Evolutionary conservation across 495 filamentous ascomycete genomes (phyloP), one percentile per base, ranked within the genome.

Genomic region (Xylaria telfairii): DNA sequence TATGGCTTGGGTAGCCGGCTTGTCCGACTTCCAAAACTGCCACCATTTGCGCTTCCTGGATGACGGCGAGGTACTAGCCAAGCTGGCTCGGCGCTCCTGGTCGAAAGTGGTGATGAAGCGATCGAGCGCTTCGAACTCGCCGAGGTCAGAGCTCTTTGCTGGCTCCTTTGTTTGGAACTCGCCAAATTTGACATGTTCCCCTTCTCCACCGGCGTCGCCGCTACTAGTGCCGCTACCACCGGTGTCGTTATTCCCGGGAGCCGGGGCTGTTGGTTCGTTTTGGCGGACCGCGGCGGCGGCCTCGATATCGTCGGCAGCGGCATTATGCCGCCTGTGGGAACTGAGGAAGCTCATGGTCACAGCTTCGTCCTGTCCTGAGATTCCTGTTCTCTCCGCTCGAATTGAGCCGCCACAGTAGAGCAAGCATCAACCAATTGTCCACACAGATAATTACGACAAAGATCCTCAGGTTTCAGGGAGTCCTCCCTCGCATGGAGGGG

Each of bases 41-140:
- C 85, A 84, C 78, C 82, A 74, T 67, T 81, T 79, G 72, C 83
- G 80, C 34, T 73, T 81, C 76, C 79, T 83, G 26, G 79, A 73
- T 42, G 75, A 80, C 60, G 72, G 82, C 61, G 79, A 83, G 68
- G 75, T 84, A 60, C 86, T 86, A 62, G 85, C 86, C n/a, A 87
- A 85, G 56, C 84, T 87, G 73, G 87, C 85, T 67, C 87, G 83
- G 64, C 84, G 85, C 77, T 90, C 88, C 65, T 81, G 86, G 69
- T 90, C 76, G 65, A 70, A 89, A 72, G 87, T 90, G 67, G 90
- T 90, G 79, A 92, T 91, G 81, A 88, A 92, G 57, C 88, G 85
- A 78, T 90, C 89, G 64, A 92, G 81, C 28, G 76, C 74, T 37
- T 78, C 77, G 68, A 82, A 84, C 68, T 84, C 81, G 67, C 75